Percentiles rank a stretch among this genome's conserved stretches.
Evolutionary conservation across 192 early-diverging fungal genomes (phyloP).

Genomic region (Backusella tuberculispora): DNA sequence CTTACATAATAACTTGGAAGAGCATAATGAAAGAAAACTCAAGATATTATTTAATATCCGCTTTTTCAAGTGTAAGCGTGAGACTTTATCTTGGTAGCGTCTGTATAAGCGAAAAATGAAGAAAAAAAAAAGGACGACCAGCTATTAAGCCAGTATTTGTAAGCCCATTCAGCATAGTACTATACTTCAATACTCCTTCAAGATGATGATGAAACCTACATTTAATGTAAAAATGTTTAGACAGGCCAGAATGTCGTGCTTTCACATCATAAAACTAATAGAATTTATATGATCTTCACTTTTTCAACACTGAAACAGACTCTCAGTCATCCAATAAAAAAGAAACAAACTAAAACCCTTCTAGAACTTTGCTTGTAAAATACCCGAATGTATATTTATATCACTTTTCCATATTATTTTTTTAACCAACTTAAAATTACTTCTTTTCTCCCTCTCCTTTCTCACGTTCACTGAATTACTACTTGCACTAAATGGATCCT

Average conservation of each 20-base stretch:
- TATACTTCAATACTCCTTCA: not conserved
- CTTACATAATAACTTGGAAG: too few species aligned
- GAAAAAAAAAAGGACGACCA: too few species aligned
- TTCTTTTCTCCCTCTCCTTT: not conserved
- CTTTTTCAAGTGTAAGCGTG: too few species aligned
- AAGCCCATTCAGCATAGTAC: not conserved
- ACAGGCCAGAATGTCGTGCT: not conserved
- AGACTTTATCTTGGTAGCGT: too few species aligned
- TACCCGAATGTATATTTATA: not conserved
- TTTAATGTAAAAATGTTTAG: not conserved
- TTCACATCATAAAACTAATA: not conserved
- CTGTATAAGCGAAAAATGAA: too few species aligned
- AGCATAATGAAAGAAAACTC: too few species aligned
- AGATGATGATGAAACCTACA: not conserved
- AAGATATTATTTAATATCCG: too few species aligned
- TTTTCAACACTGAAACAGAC: not conserved
- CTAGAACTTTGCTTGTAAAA: not conserved
- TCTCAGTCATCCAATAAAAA: not conserved
- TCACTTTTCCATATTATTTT: not conserved
- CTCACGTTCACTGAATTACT: not conserved
- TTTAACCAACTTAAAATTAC: not conserved
- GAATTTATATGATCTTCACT: not conserved
- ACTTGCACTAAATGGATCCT: slow-evolving; percentile 18
- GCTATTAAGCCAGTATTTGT: too few species aligned
- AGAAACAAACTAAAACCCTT: not conserved